Conservation (phyloP, 78 protist species). For the Tieghemostelium lacteum region DNA sequence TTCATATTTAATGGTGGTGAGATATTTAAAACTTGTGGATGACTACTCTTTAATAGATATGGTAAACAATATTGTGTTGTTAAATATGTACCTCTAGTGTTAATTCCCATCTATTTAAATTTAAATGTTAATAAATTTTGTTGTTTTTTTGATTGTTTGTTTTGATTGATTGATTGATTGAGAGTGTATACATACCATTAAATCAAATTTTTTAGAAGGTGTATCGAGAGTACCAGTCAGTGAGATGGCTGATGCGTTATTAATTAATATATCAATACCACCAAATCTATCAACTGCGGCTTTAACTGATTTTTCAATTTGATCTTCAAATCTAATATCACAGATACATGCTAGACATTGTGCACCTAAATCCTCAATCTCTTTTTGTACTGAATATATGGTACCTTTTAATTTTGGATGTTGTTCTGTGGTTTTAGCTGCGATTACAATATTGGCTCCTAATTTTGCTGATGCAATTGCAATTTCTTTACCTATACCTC, state of each 20-base stretch:
- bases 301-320: conserved; percentile 84
- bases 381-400: conserved; percentile 83
- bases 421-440: conserved; percentile 85
- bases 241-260: conserved; percentile 92
- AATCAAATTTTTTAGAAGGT: conserved; percentile 83
- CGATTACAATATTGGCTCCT: conserved; percentile 80
- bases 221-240: conserved; percentile 87
- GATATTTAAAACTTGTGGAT: conserved; percentile 83
- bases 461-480: conserved; percentile 72
- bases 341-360: conserved; percentile 57
- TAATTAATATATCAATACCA: conserved; percentile 91
- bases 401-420: conserved; percentile 94
- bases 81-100: conserved; percentile 90
- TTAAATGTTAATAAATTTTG: neutral
- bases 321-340: conserved; percentile 86
- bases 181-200: conserved; percentile 63
- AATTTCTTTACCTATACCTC: conserved; percentile 84
- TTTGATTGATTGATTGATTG: neutral
- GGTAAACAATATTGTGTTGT: conserved; percentile 87
- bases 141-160: neutral
- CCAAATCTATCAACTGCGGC: conserved; percentile 85
- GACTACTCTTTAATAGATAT: conserved; percentile 35
- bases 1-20: conserved; percentile 91
- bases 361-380: conserved; percentile 84
- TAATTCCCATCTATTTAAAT: conserved; percentile 68